Conservation (phyloP, 2,329 filamentous ascomycete species). For the Lachnellula suecica region DNA sequence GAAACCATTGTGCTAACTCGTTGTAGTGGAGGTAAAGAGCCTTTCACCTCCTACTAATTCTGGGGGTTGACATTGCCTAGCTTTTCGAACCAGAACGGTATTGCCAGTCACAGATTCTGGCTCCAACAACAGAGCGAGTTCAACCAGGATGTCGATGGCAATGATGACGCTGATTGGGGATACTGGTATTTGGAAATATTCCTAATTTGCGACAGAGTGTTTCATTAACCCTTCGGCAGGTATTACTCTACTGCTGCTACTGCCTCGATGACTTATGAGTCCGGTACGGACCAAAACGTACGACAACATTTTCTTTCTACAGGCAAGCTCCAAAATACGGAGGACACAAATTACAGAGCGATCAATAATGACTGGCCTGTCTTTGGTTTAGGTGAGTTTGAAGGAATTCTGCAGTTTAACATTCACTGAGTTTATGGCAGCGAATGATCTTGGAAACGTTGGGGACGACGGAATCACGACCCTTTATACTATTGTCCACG, state of each 20-base stretch:
- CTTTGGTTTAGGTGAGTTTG: conserved; percentile 61
- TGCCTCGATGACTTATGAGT: conserved; percentile 61
- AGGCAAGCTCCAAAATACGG: conserved; percentile 60
- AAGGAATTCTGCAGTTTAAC: background rate
- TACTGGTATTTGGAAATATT: too few relatives aligned
- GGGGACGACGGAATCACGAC: conserved; percentile 16
- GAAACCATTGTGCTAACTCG: conserved; percentile 54
- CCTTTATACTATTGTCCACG: conserved; percentile 29
- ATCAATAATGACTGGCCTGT: conserved; percentile 75
- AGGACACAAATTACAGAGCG: conserved; percentile 64
- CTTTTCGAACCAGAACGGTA: conserved; percentile 22
- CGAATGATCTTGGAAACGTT: conserved; percentile 26
- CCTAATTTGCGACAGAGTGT: too few relatives aligned
- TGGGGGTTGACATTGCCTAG: conserved; percentile 7
- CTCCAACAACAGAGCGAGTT: conserved; percentile 29
- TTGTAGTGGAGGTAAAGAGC: conserved; percentile 59
- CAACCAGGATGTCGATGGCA: conserved; percentile 29
- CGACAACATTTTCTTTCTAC: conserved; percentile 65
- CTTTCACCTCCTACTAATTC: background rate
- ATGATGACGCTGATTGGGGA: conserved; percentile 71
- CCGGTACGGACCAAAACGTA: conserved; percentile 63
- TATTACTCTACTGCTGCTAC: conserved; percentile 69
- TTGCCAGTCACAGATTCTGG: conserved; percentile 24
- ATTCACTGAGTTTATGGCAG: conserved; percentile 1
- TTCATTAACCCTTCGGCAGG: background rate